These are phyloP conservation scores for Nitzschia putrida DNA, from an alignment of 108 stramenopile genomes.

Conservation along the genomic window DNA sequence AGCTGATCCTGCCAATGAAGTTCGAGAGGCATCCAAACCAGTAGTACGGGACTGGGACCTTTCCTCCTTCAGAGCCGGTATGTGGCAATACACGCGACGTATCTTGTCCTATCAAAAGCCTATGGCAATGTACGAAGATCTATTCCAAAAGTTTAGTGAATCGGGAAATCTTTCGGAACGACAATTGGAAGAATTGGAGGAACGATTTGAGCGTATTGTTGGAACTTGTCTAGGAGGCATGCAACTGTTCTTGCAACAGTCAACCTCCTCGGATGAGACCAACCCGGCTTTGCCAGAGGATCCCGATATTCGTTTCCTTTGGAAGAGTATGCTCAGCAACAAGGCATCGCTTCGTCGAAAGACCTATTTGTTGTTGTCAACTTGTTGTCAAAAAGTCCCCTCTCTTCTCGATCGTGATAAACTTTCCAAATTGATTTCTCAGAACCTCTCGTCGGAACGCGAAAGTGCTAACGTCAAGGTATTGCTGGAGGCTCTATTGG, in stretches of 20 bases:
- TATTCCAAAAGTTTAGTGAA: constrained; percentile 40
- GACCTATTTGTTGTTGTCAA: constrained; percentile 53
- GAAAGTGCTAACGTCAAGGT: constrained; percentile 62
- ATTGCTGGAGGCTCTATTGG: constrained; percentile 63
- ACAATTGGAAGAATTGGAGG: constrained; percentile 70
- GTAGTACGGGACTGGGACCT: background rate
- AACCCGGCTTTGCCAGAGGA: constrained; percentile 5
- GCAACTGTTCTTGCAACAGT: constrained; percentile 30
- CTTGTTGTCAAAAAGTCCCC: constrained; percentile 51
- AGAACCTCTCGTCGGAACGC: constrained; percentile 62
- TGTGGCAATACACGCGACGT: constrained; percentile 39
- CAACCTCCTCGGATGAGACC: background rate
- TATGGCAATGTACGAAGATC: constrained; percentile 39
- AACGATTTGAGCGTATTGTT: constrained; percentile 72
- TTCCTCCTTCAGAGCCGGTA: constrained; percentile 17
- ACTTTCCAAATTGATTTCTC: constrained; percentile 48
- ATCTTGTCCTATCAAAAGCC: constrained; percentile 48
- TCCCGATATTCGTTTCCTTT: constrained; percentile 30
- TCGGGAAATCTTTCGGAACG: constrained; percentile 24
- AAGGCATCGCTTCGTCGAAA: constrained; percentile 62
- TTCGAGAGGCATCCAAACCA: constrained; percentile 27
- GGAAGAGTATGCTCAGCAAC: constrained; percentile 47
- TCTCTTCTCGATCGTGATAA: constrained; percentile 25
- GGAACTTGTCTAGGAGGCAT: constrained; percentile 44
- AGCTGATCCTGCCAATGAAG: constrained; percentile 45